A percentile compares a stretch with the other conserved stretches of the same genome.
Conservation (phyloP, 1,139 yeast species). For the Scheffersomyces titani region DNA sequence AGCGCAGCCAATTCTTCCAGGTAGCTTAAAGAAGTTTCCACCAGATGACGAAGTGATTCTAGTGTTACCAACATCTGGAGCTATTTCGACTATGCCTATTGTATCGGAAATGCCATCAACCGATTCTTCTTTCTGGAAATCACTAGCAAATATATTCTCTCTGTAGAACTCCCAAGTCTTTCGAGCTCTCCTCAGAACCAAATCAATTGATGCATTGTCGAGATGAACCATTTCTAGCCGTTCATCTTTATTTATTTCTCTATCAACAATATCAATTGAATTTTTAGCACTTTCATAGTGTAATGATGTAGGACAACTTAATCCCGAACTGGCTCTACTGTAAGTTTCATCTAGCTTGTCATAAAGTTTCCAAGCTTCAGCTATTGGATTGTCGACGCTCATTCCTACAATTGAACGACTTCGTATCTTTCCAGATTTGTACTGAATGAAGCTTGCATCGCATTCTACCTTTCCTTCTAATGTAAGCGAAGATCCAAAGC, state of each 20-base stretch:
- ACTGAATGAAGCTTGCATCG: slow-evolving; percentile 38
- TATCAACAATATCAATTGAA: background rate
- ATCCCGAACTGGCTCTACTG: background rate
- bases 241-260: background rate
- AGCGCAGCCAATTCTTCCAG: slow-evolving; percentile 57
- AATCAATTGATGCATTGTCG: slow-evolving; percentile 1
- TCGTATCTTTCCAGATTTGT: slow-evolving; percentile 3
- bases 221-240: background rate
- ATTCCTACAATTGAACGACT: slow-evolving; percentile 28
- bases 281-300: background rate
- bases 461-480: slow-evolving; percentile 50
- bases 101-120: slow-evolving; percentile 26
- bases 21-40: slow-evolving; percentile 50
- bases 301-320: background rate
- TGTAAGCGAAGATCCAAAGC: slow-evolving; percentile 55
- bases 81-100: slow-evolving; percentile 28
- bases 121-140: background rate
- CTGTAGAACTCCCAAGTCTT: slow-evolving; percentile 14
- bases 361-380: slow-evolving; percentile 21
- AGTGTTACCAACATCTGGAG: slow-evolving; percentile 9
- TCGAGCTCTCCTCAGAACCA: slow-evolving; percentile 18
- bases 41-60: slow-evolving; percentile 50
- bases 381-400: slow-evolving; percentile 21
- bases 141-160: slow-evolving; percentile 3
- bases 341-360: slow-evolving; percentile 15